These are phyloP conservation scores for Emergomyces orientalis DNA, from an alignment of 2,329 filamentous ascomycete genomes.

Conservation along the genomic window DNA sequence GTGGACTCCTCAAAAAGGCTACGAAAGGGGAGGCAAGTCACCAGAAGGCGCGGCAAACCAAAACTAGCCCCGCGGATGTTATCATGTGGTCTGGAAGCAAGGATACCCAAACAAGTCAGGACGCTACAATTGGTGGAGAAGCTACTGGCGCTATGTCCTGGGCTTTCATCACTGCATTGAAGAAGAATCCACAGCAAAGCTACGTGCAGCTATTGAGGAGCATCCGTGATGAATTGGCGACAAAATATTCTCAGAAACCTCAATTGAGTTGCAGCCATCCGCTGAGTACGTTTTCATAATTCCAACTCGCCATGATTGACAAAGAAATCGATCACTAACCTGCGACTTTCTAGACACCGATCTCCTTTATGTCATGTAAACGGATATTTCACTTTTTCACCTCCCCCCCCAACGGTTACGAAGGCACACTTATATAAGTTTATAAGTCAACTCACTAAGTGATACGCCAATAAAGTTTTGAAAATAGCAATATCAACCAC, in stretches of 20 bases:
- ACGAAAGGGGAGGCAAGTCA: constrained; percentile 68
- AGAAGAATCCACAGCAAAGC: constrained; percentile 89
- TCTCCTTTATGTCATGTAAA: constrained; percentile 58
- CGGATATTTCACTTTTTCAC: neutral
- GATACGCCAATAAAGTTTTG: neutral
- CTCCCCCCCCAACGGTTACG: neutral
- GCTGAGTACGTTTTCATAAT: constrained; percentile 56
- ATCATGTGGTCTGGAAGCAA: constrained; percentile 98
- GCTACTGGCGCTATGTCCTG: constrained; percentile 98
- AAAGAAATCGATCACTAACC: constrained; percentile 17
- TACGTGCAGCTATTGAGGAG: constrained; percentile 94
- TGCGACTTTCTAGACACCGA: constrained; percentile 46
- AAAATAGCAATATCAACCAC: neutral
- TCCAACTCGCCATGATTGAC: constrained; percentile 18
- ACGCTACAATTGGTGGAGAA: constrained; percentile 77
- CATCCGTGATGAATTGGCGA: constrained; percentile 77
- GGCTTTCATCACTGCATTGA: constrained; percentile 86
- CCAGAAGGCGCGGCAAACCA: constrained; percentile 72
- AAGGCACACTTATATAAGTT: neutral
- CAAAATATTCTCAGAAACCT: constrained; percentile 88
- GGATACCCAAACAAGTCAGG: constrained; percentile 88
- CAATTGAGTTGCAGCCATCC: constrained; percentile 95
- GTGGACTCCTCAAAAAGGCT: constrained; percentile 80
- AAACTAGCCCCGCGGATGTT: constrained; percentile 89
- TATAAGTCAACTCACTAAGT: neutral